Percentiles rank a stretch among this genome's conserved stretches.
These are phyloP conservation scores for Pythium aphanidermatum DNA, from an alignment of 352 stramenopile species.

Conservation along the genomic window DNA sequence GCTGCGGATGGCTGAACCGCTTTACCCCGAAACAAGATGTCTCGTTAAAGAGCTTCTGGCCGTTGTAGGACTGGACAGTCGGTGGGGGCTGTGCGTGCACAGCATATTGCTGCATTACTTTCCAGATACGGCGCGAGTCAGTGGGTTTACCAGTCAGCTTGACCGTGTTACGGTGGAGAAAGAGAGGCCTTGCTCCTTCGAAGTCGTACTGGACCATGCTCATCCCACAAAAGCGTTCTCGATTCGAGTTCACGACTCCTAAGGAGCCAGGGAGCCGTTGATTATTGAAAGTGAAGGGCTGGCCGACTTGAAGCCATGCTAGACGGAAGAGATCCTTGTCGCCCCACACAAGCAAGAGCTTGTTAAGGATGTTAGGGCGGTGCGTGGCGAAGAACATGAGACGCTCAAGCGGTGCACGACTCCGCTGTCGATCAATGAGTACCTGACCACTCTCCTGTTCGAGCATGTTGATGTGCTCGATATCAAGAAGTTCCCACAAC, in stretches of 20 bases:
- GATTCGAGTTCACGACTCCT: constrained; percentile 15
- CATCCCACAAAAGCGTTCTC: constrained; percentile 22
- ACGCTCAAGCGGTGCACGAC: constrained; percentile 8
- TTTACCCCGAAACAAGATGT: constrained; percentile 66
- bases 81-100: constrained; percentile 16
- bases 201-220: constrained; percentile 29
- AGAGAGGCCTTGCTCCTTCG: constrained; percentile 11
- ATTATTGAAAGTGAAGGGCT: constrained; percentile 19
- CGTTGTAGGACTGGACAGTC: constrained; percentile 51
- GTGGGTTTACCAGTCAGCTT: constrained; percentile 41
- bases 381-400: constrained; percentile 21
- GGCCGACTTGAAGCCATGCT: constrained; percentile 14
- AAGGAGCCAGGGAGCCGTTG: constrained; percentile 14
- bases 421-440: constrained; percentile 15
- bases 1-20: constrained; percentile 19
- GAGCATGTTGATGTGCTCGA: constrained; percentile 24
- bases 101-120: constrained; percentile 35
- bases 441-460: constrained; percentile 29
- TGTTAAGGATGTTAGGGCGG: constrained; percentile 15
- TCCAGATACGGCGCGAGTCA: constrained; percentile 26
- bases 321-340: constrained; percentile 30
- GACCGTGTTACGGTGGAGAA: constrained; percentile 32
- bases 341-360: constrained; percentile 24
- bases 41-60: constrained; percentile 54
- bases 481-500: constrained; percentile 24